Evolutionary conservation across 2,329 filamentous ascomycete genomes (phyloP), one percentile per base, ranked within the genome.

Genomic region (Monilinia laxa): DNA sequence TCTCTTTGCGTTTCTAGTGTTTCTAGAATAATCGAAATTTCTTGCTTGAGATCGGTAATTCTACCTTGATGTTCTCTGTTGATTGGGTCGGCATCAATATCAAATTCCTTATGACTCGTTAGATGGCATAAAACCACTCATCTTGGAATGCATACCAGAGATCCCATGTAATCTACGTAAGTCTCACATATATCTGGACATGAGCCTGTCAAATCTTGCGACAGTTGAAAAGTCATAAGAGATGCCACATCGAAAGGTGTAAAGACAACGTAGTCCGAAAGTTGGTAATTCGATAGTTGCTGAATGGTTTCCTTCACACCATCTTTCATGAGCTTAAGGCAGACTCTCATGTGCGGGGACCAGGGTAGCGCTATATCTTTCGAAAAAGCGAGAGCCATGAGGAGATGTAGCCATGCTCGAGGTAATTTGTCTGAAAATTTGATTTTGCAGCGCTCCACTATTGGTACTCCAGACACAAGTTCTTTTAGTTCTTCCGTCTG

Each of bases 391-490:
- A 73, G 51, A 25, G 66, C 62, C 68, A 73, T 66, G 12, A 73
- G 56, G 31, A 72, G 45, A 63, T 72, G 70, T 3, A 73, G 59
- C 71, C 71, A 73, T 10, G 71, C 72, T 51, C 57, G 71, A 12
- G 68, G 52, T 14, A 73, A 57, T 38, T 70, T 68, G 4, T 70
- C 69, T 11, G 72, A 68, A 20, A 73, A 56, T 10, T 47, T 23
- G 23, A 72, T 69, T 9, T 64, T 53, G 7, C 65, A n/a, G 20
- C 67, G 62, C 10, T 69, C 67, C 20, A 40, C 3, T 14, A 55
- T 16, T 47, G 60, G 38, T n/a, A 64, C 20, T 11, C n/a, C 38
- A 45, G 35, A 64, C 5, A 55, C 16, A 18, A 64, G 23, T 20
- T 64, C 60, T 4, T 18, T 54, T 38, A 64, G 55, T 45, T 18